Evolutionary conservation across 768 basidiomycete genomes (phyloP).

Genomic region (Russula griseocarnosa): DNA sequence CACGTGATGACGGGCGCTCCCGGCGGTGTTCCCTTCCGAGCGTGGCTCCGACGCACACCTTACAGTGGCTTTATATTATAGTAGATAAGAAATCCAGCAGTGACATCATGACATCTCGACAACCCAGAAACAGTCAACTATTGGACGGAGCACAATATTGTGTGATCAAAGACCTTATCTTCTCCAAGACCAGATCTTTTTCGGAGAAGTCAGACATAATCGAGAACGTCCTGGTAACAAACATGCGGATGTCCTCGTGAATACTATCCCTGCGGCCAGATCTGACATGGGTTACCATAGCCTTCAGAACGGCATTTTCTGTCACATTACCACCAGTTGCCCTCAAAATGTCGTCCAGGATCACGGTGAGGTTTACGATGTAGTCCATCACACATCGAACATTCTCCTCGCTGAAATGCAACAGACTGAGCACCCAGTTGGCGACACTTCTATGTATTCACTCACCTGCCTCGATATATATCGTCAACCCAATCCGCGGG

Average conservation of each 20-base stretch:
- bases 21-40: too few relatives aligned
- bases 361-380: conserved; percentile 6
- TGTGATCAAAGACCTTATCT: neutral
- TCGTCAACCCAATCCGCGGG: neutral
- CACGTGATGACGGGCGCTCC: too few relatives aligned
- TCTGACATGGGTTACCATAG: neutral
- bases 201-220: neutral
- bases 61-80: too few relatives aligned
- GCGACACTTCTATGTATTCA: neutral
- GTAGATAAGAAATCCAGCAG: too few relatives aligned
- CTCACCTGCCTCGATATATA: neutral
- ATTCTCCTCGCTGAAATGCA: neutral
- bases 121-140: neutral
- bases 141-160: neutral
- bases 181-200: conserved; percentile 3
- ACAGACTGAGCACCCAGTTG: neutral
- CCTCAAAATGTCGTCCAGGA: neutral
- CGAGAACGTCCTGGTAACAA: neutral
- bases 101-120: too few relatives aligned
- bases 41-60: too few relatives aligned
- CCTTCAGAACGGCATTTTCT: too few relatives aligned
- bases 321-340: neutral
- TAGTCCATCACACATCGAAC: conserved; percentile 8
- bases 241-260: neutral
- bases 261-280: conserved; percentile 1